Percentiles rank a stretch among this genome's conserved stretches.
Evolutionary conservation across 257 asterid genomes (phyloP).

Genomic region (Solanum lycopersicoides): DNA sequence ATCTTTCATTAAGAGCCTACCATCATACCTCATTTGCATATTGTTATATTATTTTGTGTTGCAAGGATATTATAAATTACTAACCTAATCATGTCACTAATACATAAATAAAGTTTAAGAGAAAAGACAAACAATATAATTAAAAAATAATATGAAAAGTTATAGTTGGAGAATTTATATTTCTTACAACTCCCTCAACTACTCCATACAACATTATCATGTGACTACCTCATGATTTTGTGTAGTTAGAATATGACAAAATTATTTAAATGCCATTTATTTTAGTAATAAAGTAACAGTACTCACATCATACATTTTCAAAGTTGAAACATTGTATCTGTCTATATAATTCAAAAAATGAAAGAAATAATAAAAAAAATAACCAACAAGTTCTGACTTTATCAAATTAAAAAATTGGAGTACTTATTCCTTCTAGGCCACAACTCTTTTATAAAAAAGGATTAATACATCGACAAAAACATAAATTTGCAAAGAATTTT

Average conservation of each 20-base stretch:
- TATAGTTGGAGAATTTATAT: neutral
- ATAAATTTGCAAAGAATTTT: neutral
- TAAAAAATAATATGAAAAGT: neutral
- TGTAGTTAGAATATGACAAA: neutral
- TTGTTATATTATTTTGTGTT: neutral
- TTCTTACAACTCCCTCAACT: neutral
- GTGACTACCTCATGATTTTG: neutral
- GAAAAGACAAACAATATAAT: neutral
- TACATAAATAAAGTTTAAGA: neutral
- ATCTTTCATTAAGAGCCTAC: neutral
- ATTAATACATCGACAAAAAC: neutral
- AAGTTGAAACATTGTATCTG: neutral
- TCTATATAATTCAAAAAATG: neutral
- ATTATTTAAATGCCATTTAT: neutral
- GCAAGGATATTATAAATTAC: slow-evolving; percentile 8
- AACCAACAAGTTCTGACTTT: neutral
- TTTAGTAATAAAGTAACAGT: neutral
- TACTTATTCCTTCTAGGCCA: neutral
- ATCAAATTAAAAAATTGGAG: neutral
- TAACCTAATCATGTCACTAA: slow-evolving; percentile 3
- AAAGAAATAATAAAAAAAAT: no score
- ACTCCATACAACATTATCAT: neutral
- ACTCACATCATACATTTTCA: neutral
- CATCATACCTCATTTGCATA: slow-evolving; percentile 1
- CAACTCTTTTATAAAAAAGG: neutral